Base-by-base conservation (phyloP, 2,329 filamentous ascomycete species). In the Cladosporium halotolerans region DNA sequence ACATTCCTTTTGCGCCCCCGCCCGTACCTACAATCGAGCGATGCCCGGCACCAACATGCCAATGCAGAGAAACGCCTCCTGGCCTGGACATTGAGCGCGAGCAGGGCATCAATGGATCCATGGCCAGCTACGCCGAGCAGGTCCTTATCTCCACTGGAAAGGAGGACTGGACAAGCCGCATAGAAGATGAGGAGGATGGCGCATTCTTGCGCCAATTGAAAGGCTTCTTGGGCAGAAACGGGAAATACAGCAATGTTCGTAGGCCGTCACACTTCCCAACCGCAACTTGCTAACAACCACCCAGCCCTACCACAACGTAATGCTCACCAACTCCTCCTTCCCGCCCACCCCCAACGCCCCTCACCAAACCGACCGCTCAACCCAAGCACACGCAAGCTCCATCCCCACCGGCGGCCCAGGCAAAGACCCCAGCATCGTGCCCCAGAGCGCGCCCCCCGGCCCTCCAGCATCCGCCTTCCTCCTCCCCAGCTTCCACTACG, bases 281-380 rank as follows among this genome's bases (percentile, higher is more conserved):
- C 34, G 9, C 34, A 36, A 36, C n/a, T 16, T 16, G 23, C 45
- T 32, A 40, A 40, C 28, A 18, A 11, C 19, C 41, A 9, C 13
- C 47, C 62, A 96, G 88, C 89, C 90, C 33, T 95, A 86, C 68
- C 87, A 91, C 70, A 88, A 91, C 67, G 72, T 95, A 54, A 80
- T 89, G 23, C 74, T 92, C 53, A 82, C 88, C 18, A 88, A 88
- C 63, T 80, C 86, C 10, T 95, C 89, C 0, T 85, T 96, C 61
- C 75, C 79, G 9, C 80, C 85, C 32, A 78, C 72, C 4, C 58
- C 66, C 3, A 55, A 58, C 7, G 45, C 55, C 38, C 54, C 33
- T 23, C 55, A 39, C 55, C 64, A 44, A 40, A 57, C 7, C 13
- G 53, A 55, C 9, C 47, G 34, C 45, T 46, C 58, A 34, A 39